Percentiles rank a stretch among this genome's conserved stretches.
phyloP scores from a whole-genome alignment of 768 basidiomycete species.

The Mycena capillaripes region DNA sequence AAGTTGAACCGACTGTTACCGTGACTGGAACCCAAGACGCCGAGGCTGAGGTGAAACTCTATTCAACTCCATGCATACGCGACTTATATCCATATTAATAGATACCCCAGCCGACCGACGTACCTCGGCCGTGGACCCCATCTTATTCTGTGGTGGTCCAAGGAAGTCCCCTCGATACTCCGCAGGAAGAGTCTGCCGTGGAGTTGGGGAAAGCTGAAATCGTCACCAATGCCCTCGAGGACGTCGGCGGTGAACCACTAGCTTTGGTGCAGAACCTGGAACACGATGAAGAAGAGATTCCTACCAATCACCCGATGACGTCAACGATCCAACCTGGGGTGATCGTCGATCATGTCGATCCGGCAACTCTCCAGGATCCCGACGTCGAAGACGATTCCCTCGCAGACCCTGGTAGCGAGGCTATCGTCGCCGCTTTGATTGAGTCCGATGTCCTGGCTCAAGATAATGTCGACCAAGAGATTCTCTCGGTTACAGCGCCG shows the following conservation, averaged over 20 bases:
- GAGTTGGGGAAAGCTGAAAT: neutral
- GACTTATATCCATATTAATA: neutral
- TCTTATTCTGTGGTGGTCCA: conserved; percentile 54
- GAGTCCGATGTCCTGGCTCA: conserved; percentile 28
- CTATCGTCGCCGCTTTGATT: conserved; percentile 33
- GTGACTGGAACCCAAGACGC: conserved; percentile 13
- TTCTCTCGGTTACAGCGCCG: neutral
- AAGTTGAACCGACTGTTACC: conserved; percentile 25
- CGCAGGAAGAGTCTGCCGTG: conserved; percentile 20
- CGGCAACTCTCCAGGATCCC: conserved; percentile 31
- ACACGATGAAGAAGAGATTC: neutral
- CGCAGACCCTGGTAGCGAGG: conserved; percentile 28
- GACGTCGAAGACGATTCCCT: conserved; percentile 36
- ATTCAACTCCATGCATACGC: neutral
- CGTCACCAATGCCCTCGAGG: neutral
- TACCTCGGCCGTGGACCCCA: conserved; percentile 51
- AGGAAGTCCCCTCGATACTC: conserved; percentile 42
- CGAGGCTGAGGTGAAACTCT: conserved; percentile 11
- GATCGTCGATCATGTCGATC: conserved; percentile 37
- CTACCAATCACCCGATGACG: neutral
- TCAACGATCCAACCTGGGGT: conserved; percentile 22
- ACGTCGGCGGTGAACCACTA: neutral
- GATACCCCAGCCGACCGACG: conserved; percentile 19
- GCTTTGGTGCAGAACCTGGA: neutral
- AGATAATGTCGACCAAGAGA: neutral